These are phyloP conservation scores for Globisporangium alternatum DNA, from an alignment of 352 stramenopile genomes.

Conservation along the genomic window DNA sequence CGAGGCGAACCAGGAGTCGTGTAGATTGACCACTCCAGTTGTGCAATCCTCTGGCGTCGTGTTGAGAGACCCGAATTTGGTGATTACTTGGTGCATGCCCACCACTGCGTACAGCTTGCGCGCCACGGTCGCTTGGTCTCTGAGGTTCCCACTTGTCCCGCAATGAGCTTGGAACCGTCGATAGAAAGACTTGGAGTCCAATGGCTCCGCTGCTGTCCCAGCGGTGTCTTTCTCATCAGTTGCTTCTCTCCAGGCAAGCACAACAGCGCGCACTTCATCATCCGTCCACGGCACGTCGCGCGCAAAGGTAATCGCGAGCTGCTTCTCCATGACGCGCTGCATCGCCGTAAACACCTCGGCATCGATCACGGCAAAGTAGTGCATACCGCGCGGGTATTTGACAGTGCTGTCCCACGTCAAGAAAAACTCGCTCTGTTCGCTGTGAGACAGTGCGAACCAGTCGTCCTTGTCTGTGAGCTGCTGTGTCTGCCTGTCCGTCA, in stretches of 20 bases:
- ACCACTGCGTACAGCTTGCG: neutral
- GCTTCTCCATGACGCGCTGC: neutral
- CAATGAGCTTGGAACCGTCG: neutral
- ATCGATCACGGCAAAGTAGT: neutral
- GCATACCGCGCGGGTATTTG: neutral
- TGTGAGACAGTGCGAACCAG: neutral
- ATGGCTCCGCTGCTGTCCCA: neutral
- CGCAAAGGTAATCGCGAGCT: neutral
- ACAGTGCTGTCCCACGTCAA: neutral
- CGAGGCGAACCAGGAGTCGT: neutral
- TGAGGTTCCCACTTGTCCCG: neutral
- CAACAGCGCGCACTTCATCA: neutral
- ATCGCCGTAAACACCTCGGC: neutral
- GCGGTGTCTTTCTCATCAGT: neutral
- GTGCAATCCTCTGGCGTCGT: neutral
- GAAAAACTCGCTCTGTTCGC: neutral
- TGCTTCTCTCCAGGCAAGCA: neutral
- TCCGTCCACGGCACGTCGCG: neutral
- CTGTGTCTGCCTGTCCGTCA: neutral
- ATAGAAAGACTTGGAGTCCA: neutral
- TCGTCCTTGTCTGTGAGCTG: neutral
- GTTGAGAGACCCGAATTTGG: neutral
- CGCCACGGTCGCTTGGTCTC: neutral
- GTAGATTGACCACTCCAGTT: neutral
- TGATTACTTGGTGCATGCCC: neutral